These are phyloP conservation scores for Dipteronia dyeriana DNA, from an alignment of 345 rosid genomes.

Conservation along the genomic window DNA sequence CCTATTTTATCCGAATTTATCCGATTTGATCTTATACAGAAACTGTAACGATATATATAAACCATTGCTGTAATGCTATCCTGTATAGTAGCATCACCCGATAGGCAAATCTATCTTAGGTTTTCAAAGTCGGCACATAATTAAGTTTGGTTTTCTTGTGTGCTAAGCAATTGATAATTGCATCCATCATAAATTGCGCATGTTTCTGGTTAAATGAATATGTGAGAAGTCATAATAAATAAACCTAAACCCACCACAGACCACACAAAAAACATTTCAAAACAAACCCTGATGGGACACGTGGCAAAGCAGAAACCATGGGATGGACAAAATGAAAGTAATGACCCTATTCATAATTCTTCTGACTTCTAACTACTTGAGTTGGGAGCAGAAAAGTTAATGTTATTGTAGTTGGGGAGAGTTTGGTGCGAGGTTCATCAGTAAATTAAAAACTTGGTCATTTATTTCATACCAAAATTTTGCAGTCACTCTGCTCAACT, in stretches of 20 bases:
- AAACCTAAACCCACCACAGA: not conserved
- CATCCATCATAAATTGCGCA: not conserved
- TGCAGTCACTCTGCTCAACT: too few species aligned
- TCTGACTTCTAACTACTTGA: conserved; percentile 43
- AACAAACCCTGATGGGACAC: not conserved
- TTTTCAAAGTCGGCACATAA: too few species aligned
- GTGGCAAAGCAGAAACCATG: conserved; percentile 10
- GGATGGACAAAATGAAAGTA: not conserved
- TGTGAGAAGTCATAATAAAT: not conserved
- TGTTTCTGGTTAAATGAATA: not conserved
- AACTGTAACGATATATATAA: too few species aligned
- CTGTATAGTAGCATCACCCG: not conserved
- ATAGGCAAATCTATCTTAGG: too few species aligned
- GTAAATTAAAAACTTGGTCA: conserved; percentile 28
- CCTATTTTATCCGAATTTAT: too few species aligned
- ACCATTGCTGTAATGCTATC: too few species aligned
- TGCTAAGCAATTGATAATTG: not conserved
- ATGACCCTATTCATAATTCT: conserved; percentile 23
- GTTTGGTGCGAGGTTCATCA: conserved; percentile 13
- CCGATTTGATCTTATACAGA: too few species aligned
- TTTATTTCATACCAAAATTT: not conserved
- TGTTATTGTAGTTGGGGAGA: conserved; percentile 33
- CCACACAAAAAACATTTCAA: too few species aligned
- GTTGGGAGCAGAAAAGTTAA: conserved; percentile 32
- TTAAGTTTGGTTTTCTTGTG: too few species aligned